Conservation (phyloP, 441 rosid species). For the Kokia cookei region DNA sequence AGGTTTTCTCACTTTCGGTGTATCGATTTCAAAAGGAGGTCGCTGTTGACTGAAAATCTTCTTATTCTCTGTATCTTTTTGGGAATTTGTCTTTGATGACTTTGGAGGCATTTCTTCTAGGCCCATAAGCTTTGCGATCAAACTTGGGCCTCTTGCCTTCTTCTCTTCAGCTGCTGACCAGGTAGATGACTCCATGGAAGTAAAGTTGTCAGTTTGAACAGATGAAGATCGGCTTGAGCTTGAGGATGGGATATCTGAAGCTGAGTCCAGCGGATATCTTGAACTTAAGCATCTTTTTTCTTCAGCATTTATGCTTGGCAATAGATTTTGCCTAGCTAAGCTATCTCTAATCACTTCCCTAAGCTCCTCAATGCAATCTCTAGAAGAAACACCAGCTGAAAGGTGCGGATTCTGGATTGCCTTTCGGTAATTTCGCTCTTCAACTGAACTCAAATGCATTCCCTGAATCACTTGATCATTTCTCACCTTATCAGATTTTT, state of each 20-base stretch:
- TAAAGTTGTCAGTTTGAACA: slow-evolving; percentile 17
- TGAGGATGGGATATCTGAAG: slow-evolving; percentile 50
- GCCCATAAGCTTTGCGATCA: slow-evolving; percentile 96
- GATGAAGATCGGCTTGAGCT: slow-evolving; percentile 65
- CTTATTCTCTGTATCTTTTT: slow-evolving; percentile 19
- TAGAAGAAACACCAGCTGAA: slow-evolving; percentile 42
- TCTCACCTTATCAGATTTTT: slow-evolving; percentile 23
- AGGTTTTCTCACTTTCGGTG: slow-evolving; percentile 30
- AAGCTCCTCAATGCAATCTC: slow-evolving; percentile 59
- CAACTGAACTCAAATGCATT: slow-evolving; percentile 7
- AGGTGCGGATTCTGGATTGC: slow-evolving; percentile 25
- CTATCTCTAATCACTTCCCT: slow-evolving; percentile 53
- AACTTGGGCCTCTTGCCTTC: slow-evolving; percentile 36
- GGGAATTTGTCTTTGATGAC: slow-evolving; percentile 15
- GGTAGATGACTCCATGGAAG: slow-evolving; percentile 29
- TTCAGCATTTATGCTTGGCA: slow-evolving; percentile 21
- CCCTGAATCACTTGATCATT: slow-evolving; percentile 30
- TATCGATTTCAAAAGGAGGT: slow-evolving; percentile 28
- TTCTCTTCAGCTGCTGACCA: slow-evolving; percentile 27
- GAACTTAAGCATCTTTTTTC: slow-evolving; percentile 17
- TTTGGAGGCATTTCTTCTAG: slow-evolving; percentile 52
- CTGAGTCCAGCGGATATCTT: slow-evolving; percentile 27
- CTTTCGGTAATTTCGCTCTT: slow-evolving; percentile 19
- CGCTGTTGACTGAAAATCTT: slow-evolving; percentile 16
- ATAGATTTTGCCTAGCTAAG: slow-evolving; percentile 55